phyloP scores from a whole-genome alignment of 345 rosid species.

The Luvunga scandens region DNA sequence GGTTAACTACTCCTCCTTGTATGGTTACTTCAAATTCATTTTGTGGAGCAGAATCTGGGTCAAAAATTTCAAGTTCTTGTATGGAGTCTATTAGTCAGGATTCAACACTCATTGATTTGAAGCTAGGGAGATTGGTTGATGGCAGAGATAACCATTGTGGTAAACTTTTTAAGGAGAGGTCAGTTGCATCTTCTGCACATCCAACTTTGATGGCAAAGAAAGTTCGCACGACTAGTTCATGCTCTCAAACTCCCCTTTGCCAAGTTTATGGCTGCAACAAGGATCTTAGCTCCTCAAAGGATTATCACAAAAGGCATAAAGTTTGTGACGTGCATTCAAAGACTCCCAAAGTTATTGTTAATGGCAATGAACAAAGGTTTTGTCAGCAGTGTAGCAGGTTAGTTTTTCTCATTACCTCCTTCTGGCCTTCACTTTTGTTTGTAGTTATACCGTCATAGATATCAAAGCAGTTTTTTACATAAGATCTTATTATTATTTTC shows the following conservation, averaged over 20 bases:
- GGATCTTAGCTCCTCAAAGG: constrained; percentile 53
- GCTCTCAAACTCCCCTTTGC: constrained; percentile 34
- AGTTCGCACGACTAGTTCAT: constrained; percentile 20
- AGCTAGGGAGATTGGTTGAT: constrained; percentile 38
- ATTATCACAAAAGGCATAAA: constrained; percentile 57
- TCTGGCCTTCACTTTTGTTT: not conserved
- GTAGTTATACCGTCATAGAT: not conserved
- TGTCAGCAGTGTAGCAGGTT: constrained; percentile 72
- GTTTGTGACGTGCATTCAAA: constrained; percentile 60
- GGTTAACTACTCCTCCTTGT: constrained; percentile 25
- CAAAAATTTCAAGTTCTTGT: constrained; percentile 27
- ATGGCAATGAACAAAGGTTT: constrained; percentile 54
- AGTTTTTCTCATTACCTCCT: not conserved
- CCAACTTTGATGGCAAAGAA: constrained; percentile 24
- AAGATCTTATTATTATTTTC: not conserved
- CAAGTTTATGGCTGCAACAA: constrained; percentile 59
- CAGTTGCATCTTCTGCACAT: constrained; percentile 12
- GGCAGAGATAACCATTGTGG: constrained; percentile 17
- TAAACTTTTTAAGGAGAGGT: constrained; percentile 19
- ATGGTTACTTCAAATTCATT: constrained; percentile 36
- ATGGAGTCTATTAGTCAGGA: constrained; percentile 32
- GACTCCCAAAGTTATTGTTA: constrained; percentile 52
- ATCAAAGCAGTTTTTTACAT: not conserved
- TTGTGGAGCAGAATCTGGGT: constrained; percentile 22
- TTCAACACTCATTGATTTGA: constrained; percentile 33